Base-by-base conservation (phyloP, 1,284 basidiomycete genomes). In the Papiliotrema fonsecae region DNA sequence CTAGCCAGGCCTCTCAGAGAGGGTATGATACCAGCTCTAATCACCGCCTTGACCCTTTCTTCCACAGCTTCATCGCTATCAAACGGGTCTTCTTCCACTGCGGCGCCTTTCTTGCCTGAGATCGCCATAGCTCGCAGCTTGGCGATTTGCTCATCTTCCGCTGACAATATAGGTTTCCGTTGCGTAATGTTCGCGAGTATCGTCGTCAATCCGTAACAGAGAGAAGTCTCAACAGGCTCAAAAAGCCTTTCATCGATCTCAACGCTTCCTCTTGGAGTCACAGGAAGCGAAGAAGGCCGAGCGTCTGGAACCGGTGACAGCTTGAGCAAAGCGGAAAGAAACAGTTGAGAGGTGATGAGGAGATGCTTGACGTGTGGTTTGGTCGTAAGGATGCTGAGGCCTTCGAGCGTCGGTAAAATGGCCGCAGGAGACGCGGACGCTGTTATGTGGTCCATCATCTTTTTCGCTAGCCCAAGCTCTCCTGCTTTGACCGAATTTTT, bases 71-170 rank as follows among this genome's bases (percentile, higher is more conserved):
- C 77, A 50, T 87, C 82, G 42, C 82, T 80, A 35, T 77, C 74
- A 43, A 69, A 56, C 38, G 69, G 62, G 47, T 71, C 68, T 16
- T 64, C 54, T 19, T 63, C 51, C 13, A 54, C 51, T 24, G 41
- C 50, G 36, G 50, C 55, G 21, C 59, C 60, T 50, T 82, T 81
- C 55, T 70, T 69, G 3, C 87, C 81, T 1, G 67, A 56, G 5
- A 68, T 50, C 3, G 74, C 73, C 83, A 93, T 86, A 47, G 76
- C 77, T 54, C 81, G 80, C 38, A 92, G 75, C 61, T 83, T 87
- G 41, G 83, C 83, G 10, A 92, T 80, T 62, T 93, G 87, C 31
- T 79, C 77, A 58, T 93, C 84, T 65, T 93, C 88, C 45, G 86
- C 82, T 1, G 81, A 84, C 18, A 90, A 74, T 10, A 78, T 79